Evolutionary conservation across 2,329 filamentous ascomycete species (phyloP), one percentile per base, ranked within the genome.

Genomic region (Aschersonia sp.): DNA sequence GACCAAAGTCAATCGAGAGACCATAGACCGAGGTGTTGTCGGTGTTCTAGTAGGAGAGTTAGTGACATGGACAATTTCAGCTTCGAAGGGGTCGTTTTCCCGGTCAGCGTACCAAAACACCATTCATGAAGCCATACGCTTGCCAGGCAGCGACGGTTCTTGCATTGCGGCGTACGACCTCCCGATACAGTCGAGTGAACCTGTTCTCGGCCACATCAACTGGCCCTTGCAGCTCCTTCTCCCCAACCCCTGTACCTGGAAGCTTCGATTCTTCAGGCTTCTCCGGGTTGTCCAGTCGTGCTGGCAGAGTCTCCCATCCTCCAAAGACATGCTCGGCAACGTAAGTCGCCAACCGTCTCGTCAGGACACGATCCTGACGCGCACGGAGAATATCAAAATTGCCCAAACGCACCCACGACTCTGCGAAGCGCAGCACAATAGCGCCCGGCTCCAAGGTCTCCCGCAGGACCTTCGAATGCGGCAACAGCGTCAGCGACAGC

Each of bases 41-140:
- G 0, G 92, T 97, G 65, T 98, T 98, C 65, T 67, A 31, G 29
- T 7, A 30, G 9, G 20, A 5, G 40, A n/a, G 40, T 43, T 20
- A n/a, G 40, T 20, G 2, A 20, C 10, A 43, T 6, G 20, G 20
- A 20, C 20, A 20, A 20, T 20, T 7, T 43, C 28, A n/a, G 7
- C 9, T n/a, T 6, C 40, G 4, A 9, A 7, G 6, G 10, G 40
- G 40, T 7, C 40, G 40, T 7, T n/a, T 7, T 29, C 7, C 7
- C 9, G 9, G 2, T 9, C 5, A 9, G 53, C 60, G 52, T 54
- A 67, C 65, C 50, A 98, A 72, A 4, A 98, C 92, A 44, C 92
- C 92, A 58, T 98, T 98, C 75, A 94, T 97, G 68, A 98, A 98
- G n/a, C 88, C 92, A 59, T 97, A 97, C 0, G 88, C 89, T 68